Percentiles rank a stretch among this genome's conserved stretches.
Conservation (phyloP, 1,139 yeast genomes). For the Citeromyces siamensis region DNA sequence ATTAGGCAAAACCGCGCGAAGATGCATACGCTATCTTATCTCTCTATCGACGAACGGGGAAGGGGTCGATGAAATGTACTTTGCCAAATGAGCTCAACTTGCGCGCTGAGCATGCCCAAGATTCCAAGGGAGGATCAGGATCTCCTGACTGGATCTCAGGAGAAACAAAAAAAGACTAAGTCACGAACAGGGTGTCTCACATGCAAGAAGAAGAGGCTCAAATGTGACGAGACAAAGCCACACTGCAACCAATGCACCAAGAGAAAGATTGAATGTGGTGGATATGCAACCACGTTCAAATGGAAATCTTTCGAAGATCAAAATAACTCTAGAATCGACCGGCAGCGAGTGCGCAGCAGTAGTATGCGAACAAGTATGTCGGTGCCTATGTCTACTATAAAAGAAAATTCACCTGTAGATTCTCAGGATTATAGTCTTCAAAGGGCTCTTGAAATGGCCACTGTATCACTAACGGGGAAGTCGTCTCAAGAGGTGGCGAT, state of each 20-base stretch:
- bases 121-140: not conserved
- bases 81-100: constrained; percentile 1
- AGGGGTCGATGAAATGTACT: too few relatives aligned
- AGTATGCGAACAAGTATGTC: constrained; percentile 1
- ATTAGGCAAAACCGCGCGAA: not conserved
- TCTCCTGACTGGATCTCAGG: too few relatives aligned
- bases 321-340: constrained; percentile 1
- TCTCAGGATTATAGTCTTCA: constrained; percentile 16
- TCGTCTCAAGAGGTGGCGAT: constrained; percentile 33
- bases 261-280: constrained; percentile 40
- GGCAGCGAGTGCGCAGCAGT: constrained; percentile 3
- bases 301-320: constrained; percentile 43
- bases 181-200: constrained; percentile 83
- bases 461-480: constrained; percentile 40
- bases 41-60: not conserved
- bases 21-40: not conserved
- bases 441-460: constrained; percentile 38
- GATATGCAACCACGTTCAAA: constrained; percentile 50
- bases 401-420: constrained; percentile 6
- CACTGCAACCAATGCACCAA: constrained; percentile 57
- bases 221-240: constrained; percentile 86
- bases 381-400: constrained; percentile 2
- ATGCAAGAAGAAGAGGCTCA: constrained; percentile 79
- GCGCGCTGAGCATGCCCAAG: not conserved
- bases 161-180: constrained; percentile 68